phyloP scores from a whole-genome alignment of 768 basidiomycete species.

The Boletus barrowsii region DNA sequence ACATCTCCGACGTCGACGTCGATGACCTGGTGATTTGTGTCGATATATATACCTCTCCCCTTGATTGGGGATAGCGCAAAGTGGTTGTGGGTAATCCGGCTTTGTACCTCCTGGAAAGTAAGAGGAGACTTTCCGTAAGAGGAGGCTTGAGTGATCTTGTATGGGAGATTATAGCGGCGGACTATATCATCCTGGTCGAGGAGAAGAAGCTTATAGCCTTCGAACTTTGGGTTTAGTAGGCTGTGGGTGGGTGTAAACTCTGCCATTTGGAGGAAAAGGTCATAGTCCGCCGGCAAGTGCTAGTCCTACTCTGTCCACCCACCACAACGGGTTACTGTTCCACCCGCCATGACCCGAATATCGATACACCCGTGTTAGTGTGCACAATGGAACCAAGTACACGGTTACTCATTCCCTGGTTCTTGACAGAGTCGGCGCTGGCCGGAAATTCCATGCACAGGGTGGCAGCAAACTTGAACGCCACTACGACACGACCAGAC shows the following conservation, averaged over 20 bases:
- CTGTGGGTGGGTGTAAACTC: slow-evolving; percentile 46
- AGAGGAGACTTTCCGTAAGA: slow-evolving; percentile 59
- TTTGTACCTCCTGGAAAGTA: slow-evolving; percentile 79
- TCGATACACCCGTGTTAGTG: not conserved
- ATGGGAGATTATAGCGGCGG: slow-evolving; percentile 47
- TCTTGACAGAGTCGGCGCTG: too few species aligned
- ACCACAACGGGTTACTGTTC: too few species aligned
- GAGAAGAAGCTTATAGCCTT: slow-evolving; percentile 74
- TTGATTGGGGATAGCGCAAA: slow-evolving; percentile 48
- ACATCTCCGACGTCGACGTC: slow-evolving; percentile 58
- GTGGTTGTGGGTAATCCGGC: slow-evolving; percentile 83
- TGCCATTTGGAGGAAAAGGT: slow-evolving; percentile 24
- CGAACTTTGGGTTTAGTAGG: slow-evolving; percentile 79
- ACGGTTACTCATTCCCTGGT: too few species aligned
- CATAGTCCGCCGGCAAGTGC: not conserved
- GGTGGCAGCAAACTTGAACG: too few species aligned
- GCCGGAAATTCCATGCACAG: too few species aligned
- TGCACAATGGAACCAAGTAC: too few species aligned
- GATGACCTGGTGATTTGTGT: slow-evolving; percentile 59
- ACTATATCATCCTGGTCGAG: slow-evolving; percentile 57
- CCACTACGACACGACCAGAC: too few species aligned
- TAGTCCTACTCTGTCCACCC: too few species aligned
- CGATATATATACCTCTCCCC: slow-evolving; percentile 61
- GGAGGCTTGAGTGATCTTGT: slow-evolving; percentile 48
- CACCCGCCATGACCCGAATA: not conserved